Percentiles rank a stretch among this genome's conserved stretches.
These are phyloP conservation scores for Aspergillus ibericus DNA, from an alignment of 2,329 filamentous ascomycete genomes.

Conservation along the genomic window DNA sequence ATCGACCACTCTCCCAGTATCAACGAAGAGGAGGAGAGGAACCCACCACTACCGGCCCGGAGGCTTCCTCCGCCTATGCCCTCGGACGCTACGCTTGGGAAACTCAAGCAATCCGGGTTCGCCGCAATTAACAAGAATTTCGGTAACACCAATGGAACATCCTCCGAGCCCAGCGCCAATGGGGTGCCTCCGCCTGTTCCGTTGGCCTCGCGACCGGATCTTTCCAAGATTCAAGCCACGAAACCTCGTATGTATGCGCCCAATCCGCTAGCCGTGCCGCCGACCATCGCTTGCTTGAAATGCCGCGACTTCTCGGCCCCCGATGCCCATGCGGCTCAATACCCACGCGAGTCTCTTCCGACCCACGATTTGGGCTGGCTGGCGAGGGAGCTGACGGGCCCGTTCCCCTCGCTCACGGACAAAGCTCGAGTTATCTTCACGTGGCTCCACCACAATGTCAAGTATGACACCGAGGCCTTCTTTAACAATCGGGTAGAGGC, in stretches of 20 bases:
- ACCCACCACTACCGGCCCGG: constrained; percentile 27
- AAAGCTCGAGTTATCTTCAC: constrained; percentile 92
- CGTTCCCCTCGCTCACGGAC: constrained; percentile 80
- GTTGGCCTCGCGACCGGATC: constrained; percentile 56
- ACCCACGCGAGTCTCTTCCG: constrained; percentile 71
- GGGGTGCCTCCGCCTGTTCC: constrained; percentile 53
- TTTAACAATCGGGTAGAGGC: constrained; percentile 68
- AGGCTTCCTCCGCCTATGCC: constrained; percentile 37
- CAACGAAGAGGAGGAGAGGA: constrained; percentile 15
- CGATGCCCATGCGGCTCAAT: constrained; percentile 74
- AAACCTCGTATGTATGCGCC: constrained; percentile 46
- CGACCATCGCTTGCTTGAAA: constrained; percentile 61
- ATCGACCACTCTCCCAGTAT: constrained; percentile 17
- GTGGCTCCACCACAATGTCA: constrained; percentile 93
- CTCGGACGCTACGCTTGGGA: constrained; percentile 35
- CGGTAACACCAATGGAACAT: constrained; percentile 17
- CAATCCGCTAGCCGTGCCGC: constrained; percentile 14
- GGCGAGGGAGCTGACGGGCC: constrained; percentile 72
- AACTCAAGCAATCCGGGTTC: constrained; percentile 48
- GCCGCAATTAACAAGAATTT: constrained; percentile 45
- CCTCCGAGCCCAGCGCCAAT: constrained; percentile 19
- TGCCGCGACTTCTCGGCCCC: constrained; percentile 87
- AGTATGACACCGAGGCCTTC: constrained; percentile 78
- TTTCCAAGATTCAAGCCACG: constrained; percentile 56
- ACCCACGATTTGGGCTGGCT: constrained; percentile 69